These are phyloP conservation scores for Karstenula rhodostoma DNA, from an alignment of 2,329 filamentous ascomycete genomes.

Conservation along the genomic window DNA sequence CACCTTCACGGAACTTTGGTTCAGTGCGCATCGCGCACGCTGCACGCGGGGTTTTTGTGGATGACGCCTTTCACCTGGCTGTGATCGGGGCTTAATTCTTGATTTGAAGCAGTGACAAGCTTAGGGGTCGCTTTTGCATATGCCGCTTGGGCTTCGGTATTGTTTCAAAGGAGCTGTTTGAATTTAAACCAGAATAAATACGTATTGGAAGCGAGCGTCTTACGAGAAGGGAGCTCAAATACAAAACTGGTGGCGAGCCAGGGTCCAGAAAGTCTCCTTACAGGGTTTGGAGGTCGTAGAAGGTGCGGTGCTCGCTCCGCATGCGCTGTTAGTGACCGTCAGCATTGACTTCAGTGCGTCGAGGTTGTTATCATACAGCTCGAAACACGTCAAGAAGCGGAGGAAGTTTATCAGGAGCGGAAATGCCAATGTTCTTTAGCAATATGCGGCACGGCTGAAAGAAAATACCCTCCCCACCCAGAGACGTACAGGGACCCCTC, in stretches of 20 bases:
- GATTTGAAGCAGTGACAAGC: neutral
- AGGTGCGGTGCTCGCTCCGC: neutral
- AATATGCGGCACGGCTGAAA: neutral
- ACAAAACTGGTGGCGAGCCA: neutral
- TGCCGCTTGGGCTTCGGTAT: neutral
- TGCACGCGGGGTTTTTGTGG: neutral
- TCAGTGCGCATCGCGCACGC: neutral
- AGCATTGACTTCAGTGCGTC: neutral
- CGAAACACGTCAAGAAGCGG: neutral
- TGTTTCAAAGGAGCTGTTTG: neutral
- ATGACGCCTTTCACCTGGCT: neutral
- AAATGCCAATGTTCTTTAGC: neutral
- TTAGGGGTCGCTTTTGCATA: neutral
- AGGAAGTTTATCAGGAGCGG: neutral
- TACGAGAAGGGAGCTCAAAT: neutral
- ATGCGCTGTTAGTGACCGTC: neutral
- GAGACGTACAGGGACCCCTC: neutral
- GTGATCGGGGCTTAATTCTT: neutral
- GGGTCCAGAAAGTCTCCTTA: neutral
- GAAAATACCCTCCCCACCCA: neutral
- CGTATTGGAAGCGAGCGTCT: neutral
- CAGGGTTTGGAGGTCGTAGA: neutral
- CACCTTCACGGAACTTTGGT: neutral
- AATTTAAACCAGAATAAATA: neutral
- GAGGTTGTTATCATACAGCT: neutral